These are phyloP conservation scores for Aurifilum marmelostoma DNA, from an alignment of 2,329 filamentous ascomycete species.

Conservation along the genomic window DNA sequence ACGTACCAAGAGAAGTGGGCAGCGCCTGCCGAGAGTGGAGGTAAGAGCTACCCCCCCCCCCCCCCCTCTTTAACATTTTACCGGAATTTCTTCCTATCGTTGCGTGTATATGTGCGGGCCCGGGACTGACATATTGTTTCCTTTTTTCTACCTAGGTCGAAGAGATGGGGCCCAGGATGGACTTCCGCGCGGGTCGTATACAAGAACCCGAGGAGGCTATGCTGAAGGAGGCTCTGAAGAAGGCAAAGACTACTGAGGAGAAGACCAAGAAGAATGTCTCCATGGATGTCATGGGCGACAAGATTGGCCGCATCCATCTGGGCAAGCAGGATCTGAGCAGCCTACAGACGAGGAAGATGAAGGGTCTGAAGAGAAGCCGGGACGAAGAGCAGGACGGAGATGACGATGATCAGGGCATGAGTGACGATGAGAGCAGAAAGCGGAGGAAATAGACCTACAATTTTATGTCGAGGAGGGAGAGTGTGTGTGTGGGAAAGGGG, in stretches of 20 bases:
- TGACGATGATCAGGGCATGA: constrained; percentile 53
- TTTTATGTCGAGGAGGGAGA: not conserved
- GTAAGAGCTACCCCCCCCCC: no score
- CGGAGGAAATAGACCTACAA: constrained; percentile 38
- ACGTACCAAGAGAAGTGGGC: constrained; percentile 81
- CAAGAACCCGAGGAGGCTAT: constrained; percentile 77
- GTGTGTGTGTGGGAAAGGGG: no score
- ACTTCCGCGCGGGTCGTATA: constrained; percentile 82
- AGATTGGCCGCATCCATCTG: constrained; percentile 90
- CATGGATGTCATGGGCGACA: constrained; percentile 91
- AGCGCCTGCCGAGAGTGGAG: constrained; percentile 86
- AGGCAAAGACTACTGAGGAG: constrained; percentile 74
- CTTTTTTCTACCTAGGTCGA: constrained; percentile 57
- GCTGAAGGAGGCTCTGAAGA: constrained; percentile 90
- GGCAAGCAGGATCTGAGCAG: constrained; percentile 85
- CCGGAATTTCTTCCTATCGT: not conserved
- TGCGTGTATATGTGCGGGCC: not conserved
- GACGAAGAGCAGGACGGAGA: constrained; percentile 56
- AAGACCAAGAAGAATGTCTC: constrained; percentile 95
- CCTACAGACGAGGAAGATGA: constrained; percentile 98
- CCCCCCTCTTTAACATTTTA: no score
- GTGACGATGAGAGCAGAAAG: constrained; percentile 48
- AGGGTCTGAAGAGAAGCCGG: constrained; percentile 87
- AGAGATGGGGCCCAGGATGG: constrained; percentile 92
- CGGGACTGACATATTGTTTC: not conserved